Conservation (phyloP, 2,329 filamentous ascomycete genomes). For the Neoscytalidium dimidiatum region DNA sequence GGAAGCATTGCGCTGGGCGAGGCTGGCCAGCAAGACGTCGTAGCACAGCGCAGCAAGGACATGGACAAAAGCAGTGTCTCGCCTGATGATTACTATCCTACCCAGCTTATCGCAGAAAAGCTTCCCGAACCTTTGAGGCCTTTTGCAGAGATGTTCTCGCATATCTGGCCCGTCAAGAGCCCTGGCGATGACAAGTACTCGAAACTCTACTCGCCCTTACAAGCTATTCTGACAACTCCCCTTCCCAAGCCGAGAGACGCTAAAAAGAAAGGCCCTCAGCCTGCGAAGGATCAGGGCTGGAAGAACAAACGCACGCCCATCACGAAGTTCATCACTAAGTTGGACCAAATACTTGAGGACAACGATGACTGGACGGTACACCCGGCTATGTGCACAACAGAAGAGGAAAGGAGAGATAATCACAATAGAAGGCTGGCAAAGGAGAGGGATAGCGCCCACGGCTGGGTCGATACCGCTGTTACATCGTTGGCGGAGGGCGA, state of each 20-base stretch:
- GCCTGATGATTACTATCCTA: constrained; percentile 54
- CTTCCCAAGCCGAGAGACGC: constrained; percentile 70
- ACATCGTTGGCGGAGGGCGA: constrained; percentile 65
- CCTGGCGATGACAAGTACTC: constrained; percentile 81
- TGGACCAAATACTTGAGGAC: constrained; percentile 69
- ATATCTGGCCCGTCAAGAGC: constrained; percentile 86
- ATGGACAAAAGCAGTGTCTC: constrained; percentile 37
- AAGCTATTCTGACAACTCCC: constrained; percentile 78
- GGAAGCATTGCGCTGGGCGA: constrained; percentile 46
- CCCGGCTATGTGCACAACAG: constrained; percentile 67
- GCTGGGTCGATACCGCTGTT: constrained; percentile 83
- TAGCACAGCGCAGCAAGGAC: constrained; percentile 24
- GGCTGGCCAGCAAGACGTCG: constrained; percentile 20
- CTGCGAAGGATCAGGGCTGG: constrained; percentile 66
- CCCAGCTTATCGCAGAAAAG: constrained; percentile 41
- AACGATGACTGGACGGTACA: constrained; percentile 80
- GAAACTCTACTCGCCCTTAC: constrained; percentile 83
- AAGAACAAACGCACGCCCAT: constrained; percentile 78
- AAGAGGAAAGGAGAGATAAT: constrained; percentile 57
- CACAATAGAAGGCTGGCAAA: constrained; percentile 54
- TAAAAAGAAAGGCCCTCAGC: constrained; percentile 62
- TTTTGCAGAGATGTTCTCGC: constrained; percentile 79
- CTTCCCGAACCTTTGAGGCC: constrained; percentile 53
- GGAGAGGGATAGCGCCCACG: constrained; percentile 56
- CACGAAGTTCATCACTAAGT: constrained; percentile 72